Evolutionary conservation across 352 stramenopile species (phyloP).

Genomic region (Elongisporangium prolatum): DNA sequence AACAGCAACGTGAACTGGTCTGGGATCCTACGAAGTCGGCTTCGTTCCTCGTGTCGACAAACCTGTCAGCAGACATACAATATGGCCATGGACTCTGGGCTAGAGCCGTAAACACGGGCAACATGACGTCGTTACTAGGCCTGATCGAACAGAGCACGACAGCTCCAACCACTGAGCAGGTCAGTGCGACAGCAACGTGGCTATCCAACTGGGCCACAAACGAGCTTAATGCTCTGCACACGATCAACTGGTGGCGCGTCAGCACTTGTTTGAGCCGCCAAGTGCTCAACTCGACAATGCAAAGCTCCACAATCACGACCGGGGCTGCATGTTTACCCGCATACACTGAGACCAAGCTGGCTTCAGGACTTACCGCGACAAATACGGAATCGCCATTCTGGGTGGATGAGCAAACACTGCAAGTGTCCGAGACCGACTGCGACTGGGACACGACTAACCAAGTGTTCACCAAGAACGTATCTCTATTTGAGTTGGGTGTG

Average conservation of each 20-base stretch:
- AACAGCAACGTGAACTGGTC: conserved; percentile 19
- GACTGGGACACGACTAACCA: conserved; percentile 8
- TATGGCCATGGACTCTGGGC: conserved; percentile 42
- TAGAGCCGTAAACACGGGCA: conserved; percentile 22
- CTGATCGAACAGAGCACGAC: conserved; percentile 9
- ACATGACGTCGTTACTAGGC: conserved; percentile 14
- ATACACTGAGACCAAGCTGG: conserved; percentile 24
- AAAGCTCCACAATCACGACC: conserved; percentile 9
- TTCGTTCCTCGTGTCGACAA: conserved; percentile 36
- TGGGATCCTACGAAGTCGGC: conserved; percentile 21
- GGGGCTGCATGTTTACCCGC: conserved; percentile 13
- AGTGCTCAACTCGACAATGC: conserved; percentile 11
- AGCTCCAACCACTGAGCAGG: conserved; percentile 14
- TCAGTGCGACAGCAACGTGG: conserved; percentile 28
- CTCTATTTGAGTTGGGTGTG: conserved; percentile 22
- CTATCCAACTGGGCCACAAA: conserved; percentile 27
- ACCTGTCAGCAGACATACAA: conserved; percentile 18
- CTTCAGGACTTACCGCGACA: conserved; percentile 10
- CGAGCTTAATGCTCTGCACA: conserved; percentile 29
- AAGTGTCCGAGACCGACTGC: conserved; percentile 30
- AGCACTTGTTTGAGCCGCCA: conserved; percentile 40
- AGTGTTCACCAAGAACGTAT: conserved; percentile 25
- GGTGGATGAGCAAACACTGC: conserved; percentile 27
- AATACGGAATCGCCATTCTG: conserved; percentile 32
- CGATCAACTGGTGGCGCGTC: conserved; percentile 49